Evolutionary conservation across 345 rosid genomes (phyloP), one percentile per base, ranked within the genome.

Genomic region (Clausena lansium): DNA sequence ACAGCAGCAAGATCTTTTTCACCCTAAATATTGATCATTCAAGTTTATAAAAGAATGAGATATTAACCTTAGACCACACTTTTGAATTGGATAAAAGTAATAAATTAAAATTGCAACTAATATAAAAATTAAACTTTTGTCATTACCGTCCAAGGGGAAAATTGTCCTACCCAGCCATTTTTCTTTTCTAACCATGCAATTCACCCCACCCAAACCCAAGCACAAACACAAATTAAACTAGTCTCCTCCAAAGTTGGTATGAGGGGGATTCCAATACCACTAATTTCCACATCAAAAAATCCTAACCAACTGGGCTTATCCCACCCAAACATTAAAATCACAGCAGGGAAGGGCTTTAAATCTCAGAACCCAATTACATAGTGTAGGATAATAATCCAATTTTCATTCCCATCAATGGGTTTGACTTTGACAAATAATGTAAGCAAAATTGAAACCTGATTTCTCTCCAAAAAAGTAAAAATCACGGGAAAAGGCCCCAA

Each of bases 1-100:
- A 94, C 92, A 68, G 94, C 98, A 74, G 79, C 89, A 57, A 91
- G 88, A 84, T 90, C 98, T 79, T 91, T 92, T 82, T 92, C 94
- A 24, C 97, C 99, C 98, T 94, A 82, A 71, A 81, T 66, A 68
- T 60, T 13, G 61, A 84, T 36, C 61, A 70, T 65, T 73, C 67
- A 75, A 58, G 54, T 45, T 27, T 30, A 27, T 28, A 68, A 35
- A 75, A 6, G 33, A 45, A 73, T 38, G 59, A 4, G 11, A 36
- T 25, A 59, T 13, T 9, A 28, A 22, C 7, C n/a, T n/a, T n/a
- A n/a, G 55, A 27, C 39, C 15, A 24, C 25, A 10, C 15, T 35
- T 54, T 55, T 6, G 9, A 57, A 11, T 55, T 36, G 10, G 11
- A 54, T 24, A 67, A 25, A 13, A 62, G 24, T 19, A 17, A 41